Conservation (phyloP, 768 basidiomycete species). For the Hygrophorus russula region DNA sequence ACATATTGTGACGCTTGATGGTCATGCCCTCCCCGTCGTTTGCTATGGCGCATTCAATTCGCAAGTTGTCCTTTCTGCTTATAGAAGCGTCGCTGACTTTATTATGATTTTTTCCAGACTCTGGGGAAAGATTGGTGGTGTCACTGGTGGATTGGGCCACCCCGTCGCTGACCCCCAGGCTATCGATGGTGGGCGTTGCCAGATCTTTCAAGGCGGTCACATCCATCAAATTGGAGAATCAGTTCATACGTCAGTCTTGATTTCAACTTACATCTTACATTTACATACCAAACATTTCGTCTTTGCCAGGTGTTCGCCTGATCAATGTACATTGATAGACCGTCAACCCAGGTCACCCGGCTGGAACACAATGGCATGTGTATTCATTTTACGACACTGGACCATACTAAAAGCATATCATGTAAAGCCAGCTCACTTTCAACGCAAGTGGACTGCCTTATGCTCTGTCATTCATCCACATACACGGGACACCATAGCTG, state of each 20-base stretch:
- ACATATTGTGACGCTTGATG: neutral
- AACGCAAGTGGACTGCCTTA: constrained; percentile 3
- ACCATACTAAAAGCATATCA: neutral
- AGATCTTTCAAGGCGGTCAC: constrained; percentile 3
- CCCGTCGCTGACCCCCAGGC: constrained; percentile 2
- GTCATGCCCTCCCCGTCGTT: neutral
- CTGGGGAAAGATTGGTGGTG: neutral
- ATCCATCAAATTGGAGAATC: constrained; percentile 1
- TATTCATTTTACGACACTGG: neutral
- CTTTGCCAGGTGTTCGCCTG: neutral
- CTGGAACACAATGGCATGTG: constrained; percentile 2
- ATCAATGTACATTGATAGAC: neutral
- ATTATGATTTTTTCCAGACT: neutral
- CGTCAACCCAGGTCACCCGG: neutral
- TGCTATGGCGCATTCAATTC: neutral
- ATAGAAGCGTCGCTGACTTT: neutral
- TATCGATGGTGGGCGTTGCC: constrained; percentile 3
- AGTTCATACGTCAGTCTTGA: neutral
- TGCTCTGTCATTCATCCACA: constrained; percentile 1
- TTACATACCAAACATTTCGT: neutral
- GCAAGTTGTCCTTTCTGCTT: neutral
- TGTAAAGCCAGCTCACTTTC: constrained; percentile 3
- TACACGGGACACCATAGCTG: constrained; percentile 3
- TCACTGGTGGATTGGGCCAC: constrained; percentile 3
- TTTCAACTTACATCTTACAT: neutral